These are phyloP conservation scores for Aspergillus heteromorphus DNA, from an alignment of 495 filamentous ascomycete species.

Conservation along the genomic window DNA sequence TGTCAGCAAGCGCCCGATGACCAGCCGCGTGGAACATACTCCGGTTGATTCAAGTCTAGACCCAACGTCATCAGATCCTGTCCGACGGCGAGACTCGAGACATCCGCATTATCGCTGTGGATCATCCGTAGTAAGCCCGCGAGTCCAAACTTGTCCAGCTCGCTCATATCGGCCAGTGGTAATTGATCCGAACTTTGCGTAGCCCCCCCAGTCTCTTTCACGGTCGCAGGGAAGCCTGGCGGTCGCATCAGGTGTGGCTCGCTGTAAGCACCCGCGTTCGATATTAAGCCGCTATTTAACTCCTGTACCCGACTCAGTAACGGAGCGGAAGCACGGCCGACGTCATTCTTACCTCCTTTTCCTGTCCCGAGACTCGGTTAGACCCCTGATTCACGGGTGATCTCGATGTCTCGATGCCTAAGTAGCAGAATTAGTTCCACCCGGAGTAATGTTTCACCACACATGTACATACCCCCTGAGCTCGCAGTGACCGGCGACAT, in stretches of 20 bases:
- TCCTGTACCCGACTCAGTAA: constrained; percentile 18
- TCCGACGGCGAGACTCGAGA: constrained; percentile 67
- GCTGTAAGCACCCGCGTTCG: constrained; percentile 30
- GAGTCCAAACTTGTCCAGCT: constrained; percentile 74
- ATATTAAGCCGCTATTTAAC: constrained; percentile 29
- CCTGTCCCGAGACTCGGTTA: constrained; percentile 37
- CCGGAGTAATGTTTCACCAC: background rate
- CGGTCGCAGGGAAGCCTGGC: constrained; percentile 1
- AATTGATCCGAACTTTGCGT: constrained; percentile 45
- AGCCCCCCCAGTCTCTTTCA: constrained; percentile 30
- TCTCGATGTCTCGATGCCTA: constrained; percentile 37
- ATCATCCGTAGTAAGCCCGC: constrained; percentile 74
- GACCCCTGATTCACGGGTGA: constrained; percentile 38
- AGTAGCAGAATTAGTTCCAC: constrained; percentile 13
- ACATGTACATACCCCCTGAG: constrained; percentile 12
- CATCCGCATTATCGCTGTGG: constrained; percentile 70
- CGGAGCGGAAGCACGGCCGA: background rate
- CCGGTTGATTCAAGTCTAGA: constrained; percentile 70
- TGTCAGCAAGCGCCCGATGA: constrained; percentile 16
- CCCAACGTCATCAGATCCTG: constrained; percentile 74
- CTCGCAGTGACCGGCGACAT: constrained; percentile 24
- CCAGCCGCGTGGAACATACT: constrained; percentile 49
- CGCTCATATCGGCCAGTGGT: constrained; percentile 69
- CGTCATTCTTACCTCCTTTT: constrained; percentile 35
- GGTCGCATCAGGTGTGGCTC: constrained; percentile 33